phyloP scores from a whole-genome alignment of 2,329 filamentous ascomycete genomes.

The Teratosphaeria viscida region DNA sequence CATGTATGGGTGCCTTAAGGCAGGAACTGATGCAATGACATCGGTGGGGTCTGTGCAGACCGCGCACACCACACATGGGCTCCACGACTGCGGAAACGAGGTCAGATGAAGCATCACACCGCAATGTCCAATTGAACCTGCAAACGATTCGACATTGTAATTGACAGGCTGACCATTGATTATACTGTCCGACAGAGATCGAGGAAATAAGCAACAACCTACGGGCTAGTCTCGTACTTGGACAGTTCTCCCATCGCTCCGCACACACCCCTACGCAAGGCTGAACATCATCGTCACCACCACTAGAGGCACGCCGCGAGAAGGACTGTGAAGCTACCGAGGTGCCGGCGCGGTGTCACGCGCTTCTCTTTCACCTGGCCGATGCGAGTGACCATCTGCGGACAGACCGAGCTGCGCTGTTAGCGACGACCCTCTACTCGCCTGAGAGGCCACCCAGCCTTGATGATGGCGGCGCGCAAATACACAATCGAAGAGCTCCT shows the following conservation, averaged over 20 bases:
- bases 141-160: background rate
- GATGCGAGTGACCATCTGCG: background rate
- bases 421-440: background rate
- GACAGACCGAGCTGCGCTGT: background rate
- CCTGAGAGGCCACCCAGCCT: conserved; percentile 1
- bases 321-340: background rate
- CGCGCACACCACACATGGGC: background rate
- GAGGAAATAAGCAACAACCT: background rate
- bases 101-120: background rate
- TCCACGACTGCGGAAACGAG: background rate
- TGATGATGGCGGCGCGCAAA: conserved; percentile 34
- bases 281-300: background rate
- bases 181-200: background rate
- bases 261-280: background rate
- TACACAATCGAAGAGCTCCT: conserved; percentile 71
- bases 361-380: background rate
- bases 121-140: background rate
- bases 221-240: background rate
- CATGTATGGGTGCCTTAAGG: background rate
- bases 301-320: background rate
- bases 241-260: background rate
- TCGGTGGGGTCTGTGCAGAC: background rate
- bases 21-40: background rate
- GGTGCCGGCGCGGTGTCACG: background rate
- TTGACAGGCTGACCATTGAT: background rate